A percentile compares a stretch with the other conserved stretches of the same genome.
Evolutionary conservation across 352 stramenopile species (phyloP).

Genomic region (Pythium aquatile): DNA sequence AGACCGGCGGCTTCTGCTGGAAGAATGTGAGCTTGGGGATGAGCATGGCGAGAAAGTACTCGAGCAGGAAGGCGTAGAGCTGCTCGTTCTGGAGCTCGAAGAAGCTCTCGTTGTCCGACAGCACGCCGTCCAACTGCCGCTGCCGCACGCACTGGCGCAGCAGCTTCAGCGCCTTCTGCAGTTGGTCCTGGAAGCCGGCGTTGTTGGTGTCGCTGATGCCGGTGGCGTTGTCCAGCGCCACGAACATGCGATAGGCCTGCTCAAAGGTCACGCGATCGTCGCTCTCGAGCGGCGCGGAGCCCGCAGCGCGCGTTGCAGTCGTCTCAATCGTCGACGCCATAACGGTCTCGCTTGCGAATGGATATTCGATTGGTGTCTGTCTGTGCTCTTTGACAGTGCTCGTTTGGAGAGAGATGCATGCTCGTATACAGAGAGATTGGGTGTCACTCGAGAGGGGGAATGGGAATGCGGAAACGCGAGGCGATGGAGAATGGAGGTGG

Average conservation of each 20-base stretch:
- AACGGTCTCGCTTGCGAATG: background rate
- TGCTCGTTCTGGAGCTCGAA: conserved; percentile 81
- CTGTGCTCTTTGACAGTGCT: background rate
- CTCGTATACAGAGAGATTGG: conserved; percentile 35
- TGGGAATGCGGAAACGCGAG: background rate
- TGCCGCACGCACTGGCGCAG: conserved; percentile 46
- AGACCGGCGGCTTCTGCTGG: conserved; percentile 25
- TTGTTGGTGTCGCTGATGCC: conserved; percentile 40
- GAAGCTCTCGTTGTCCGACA: conserved; percentile 73
- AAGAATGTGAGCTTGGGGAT: conserved; percentile 77
- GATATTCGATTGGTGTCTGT: background rate
- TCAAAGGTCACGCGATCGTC: conserved; percentile 41
- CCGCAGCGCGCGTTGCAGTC: background rate
- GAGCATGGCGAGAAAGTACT: conserved; percentile 82
- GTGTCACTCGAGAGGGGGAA: conserved; percentile 6
- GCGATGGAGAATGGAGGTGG: background rate
- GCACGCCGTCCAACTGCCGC: conserved; percentile 58
- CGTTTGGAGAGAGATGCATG: background rate
- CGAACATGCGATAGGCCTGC: conserved; percentile 40
- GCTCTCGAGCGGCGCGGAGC: background rate
- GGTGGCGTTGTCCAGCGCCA: conserved; percentile 41
- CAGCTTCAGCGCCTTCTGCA: conserved; percentile 32
- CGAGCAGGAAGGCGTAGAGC: conserved; percentile 77
- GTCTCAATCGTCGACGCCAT: conserved; percentile 13
- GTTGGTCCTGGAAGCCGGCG: conserved; percentile 48